Base-by-base conservation (phyloP, 148 eudicot genomes). In the Rhododendron henanense region DNA sequence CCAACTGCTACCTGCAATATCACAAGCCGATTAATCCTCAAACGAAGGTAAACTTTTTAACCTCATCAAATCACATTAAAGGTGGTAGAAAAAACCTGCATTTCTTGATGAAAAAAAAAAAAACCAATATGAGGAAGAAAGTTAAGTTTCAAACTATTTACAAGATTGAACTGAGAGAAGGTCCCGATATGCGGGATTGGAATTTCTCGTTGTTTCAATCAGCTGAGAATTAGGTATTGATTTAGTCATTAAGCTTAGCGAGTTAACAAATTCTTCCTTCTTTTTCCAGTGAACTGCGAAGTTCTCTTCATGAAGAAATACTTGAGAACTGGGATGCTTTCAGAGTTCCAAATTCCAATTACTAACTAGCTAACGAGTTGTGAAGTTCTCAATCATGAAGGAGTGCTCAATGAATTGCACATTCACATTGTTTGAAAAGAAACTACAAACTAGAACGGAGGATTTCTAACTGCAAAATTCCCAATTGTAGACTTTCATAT, bases 1-100 rank as follows among this genome's bases (percentile, higher is more conserved):
- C 99, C 99, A 55, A 95, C 95, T 85, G 96, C 94, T 33, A 97
- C 99, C 99, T 97, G 91, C 84, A 83, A 85, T 76, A 55, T 86
- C 71, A 47, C 16, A 71, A 41, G 28, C 37, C 23, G 21, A 59
- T 13, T 21, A 79, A 25, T 28, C 37, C 55, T 39, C 6, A 23
- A 48, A 4, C 19, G 37, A 31, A 81, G 6, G 21, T 16, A 57
- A 57, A 59, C 65, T 59, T 59, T 19, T 59, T 6, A 19, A 59
- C 65, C n/a, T 59, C 65, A 59, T 59, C 2, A 59, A 59, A 59
- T 59, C 65, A 59, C 65, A 59, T 19, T 19, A 59, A 57, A 59
- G n/a, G 65, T 6, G n/a, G n/a, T 2, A 59, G 65, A 19, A 21
- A 57, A 57, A 51, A 19, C 23, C n/a, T 19, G 65, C 65, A 19